Conservation (phyloP, 306 rosid genomes). For the Fagus sylvatica region DNA sequence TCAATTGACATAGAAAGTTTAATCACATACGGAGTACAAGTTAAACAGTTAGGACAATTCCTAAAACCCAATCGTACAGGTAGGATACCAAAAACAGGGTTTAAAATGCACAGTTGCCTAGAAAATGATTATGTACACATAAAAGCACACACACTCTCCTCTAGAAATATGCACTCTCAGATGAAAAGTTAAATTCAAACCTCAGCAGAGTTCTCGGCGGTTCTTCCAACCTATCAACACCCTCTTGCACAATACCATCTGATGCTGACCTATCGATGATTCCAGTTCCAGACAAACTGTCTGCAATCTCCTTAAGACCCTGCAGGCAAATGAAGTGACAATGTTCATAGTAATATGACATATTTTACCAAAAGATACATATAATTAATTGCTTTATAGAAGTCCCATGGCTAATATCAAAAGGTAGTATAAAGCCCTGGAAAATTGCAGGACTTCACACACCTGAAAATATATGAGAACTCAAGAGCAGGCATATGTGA, state of each 20-base stretch:
- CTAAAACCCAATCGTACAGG: neutral
- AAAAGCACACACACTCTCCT: neutral
- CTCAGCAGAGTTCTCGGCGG: slow-evolving; percentile 48
- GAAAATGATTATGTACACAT: neutral
- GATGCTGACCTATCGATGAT: slow-evolving; percentile 35
- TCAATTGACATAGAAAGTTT: neutral
- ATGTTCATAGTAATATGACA: slow-evolving; percentile 7
- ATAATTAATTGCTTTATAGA: neutral
- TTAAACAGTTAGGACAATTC: neutral
- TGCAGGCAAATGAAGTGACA: slow-evolving; percentile 36
- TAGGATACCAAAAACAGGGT: neutral
- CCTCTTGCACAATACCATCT: slow-evolving; percentile 41
- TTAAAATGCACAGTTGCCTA: neutral
- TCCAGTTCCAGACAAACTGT: slow-evolving; percentile 32
- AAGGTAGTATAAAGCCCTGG: neutral
- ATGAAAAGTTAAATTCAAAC: slow-evolving; percentile 42
- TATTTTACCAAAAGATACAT: slow-evolving; percentile 3
- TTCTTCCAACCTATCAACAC: slow-evolving; percentile 37
- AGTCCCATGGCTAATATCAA: neutral
- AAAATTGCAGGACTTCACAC: neutral
- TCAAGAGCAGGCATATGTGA: neutral
- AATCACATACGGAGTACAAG: neutral
- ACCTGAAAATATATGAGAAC: neutral
- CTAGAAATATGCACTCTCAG: neutral
- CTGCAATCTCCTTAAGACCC: slow-evolving; percentile 80